phyloP scores from a whole-genome alignment of 164 flowering plant genomes.

The Sextonia rubra region DNA sequence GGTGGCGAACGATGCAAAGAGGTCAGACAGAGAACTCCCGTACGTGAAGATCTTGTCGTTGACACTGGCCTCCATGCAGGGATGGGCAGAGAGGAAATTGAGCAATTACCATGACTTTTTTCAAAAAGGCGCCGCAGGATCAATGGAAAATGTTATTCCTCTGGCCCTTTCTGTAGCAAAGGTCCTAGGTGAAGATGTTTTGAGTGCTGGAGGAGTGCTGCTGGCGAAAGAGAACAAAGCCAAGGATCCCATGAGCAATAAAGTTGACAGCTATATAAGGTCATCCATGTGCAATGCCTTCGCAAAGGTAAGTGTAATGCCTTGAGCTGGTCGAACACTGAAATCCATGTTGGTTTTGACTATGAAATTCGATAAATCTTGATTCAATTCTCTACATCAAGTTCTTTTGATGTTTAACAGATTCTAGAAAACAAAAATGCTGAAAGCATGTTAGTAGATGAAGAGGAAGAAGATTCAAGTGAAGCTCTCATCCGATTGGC shows the following conservation, averaged over 20 bases:
- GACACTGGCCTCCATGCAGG: constrained; percentile 49
- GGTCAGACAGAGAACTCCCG: constrained; percentile 36
- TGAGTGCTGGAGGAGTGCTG: constrained; percentile 16
- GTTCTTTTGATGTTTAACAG: constrained; percentile 23
- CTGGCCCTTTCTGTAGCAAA: constrained; percentile 50
- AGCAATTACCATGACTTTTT: constrained; percentile 61
- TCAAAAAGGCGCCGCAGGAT: constrained; percentile 29
- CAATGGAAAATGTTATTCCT: constrained; percentile 75
- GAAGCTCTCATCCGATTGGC: constrained; percentile 52
- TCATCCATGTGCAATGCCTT: constrained; percentile 69
- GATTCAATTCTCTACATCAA: neutral
- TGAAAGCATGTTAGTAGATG: neutral
- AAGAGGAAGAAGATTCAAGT: constrained; percentile 33
- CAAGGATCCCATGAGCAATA: constrained; percentile 34
- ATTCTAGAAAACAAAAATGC: constrained; percentile 38
- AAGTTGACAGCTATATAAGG: constrained; percentile 64
- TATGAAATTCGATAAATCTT: too few species aligned
- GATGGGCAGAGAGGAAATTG: constrained; percentile 73
- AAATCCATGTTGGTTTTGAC: too few species aligned
- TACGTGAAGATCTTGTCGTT: constrained; percentile 50
- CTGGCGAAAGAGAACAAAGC: constrained; percentile 25
- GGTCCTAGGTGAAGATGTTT: constrained; percentile 60
- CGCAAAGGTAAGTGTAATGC: constrained; percentile 42
- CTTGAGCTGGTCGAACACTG: too few species aligned
- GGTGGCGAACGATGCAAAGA: constrained; percentile 63